A percentile compares a stretch with the other conserved stretches of the same genome.
phyloP scores from a whole-genome alignment of 163 green algal genomes.

The Coccomyxa subellipsoidea region DNA sequence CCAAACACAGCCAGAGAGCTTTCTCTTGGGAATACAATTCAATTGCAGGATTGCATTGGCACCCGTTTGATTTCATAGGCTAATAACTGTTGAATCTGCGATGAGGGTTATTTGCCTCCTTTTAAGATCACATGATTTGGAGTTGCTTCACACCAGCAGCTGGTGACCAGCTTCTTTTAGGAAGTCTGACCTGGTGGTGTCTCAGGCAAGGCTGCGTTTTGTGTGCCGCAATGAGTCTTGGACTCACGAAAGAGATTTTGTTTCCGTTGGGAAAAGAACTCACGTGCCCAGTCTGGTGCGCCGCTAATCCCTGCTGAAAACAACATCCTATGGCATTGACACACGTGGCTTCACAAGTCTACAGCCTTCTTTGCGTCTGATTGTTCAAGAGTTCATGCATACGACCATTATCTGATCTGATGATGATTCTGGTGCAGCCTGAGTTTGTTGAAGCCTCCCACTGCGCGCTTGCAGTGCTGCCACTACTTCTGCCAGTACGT shows the following conservation, averaged over 20 bases:
- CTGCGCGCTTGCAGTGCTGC: slow-evolving; percentile 17
- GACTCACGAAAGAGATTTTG: not conserved
- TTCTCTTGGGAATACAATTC: not conserved
- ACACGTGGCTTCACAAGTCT: no score
- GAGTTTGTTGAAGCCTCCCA: not conserved
- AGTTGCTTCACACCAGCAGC: no score
- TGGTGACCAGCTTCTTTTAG: no score
- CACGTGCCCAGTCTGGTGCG: slow-evolving; percentile 1
- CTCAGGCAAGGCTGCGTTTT: not conserved
- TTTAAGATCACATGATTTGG: no score
- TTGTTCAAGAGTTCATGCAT: not conserved
- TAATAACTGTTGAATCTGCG: no score
- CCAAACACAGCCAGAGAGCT: no score
- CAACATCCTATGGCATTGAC: not conserved
- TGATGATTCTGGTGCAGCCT: not conserved
- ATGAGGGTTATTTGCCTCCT: no score
- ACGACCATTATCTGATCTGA: not conserved
- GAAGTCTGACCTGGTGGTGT: no score
- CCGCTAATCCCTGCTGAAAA: not conserved
- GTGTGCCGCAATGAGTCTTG: not conserved
- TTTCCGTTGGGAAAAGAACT: not conserved
- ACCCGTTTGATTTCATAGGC: no score
- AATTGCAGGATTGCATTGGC: not conserved
- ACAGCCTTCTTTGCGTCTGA: no score
- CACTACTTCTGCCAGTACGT: slow-evolving; percentile 26